These are phyloP conservation scores for Cairneyella variabilis DNA, from an alignment of 495 filamentous ascomycete genomes.

Conservation along the genomic window DNA sequence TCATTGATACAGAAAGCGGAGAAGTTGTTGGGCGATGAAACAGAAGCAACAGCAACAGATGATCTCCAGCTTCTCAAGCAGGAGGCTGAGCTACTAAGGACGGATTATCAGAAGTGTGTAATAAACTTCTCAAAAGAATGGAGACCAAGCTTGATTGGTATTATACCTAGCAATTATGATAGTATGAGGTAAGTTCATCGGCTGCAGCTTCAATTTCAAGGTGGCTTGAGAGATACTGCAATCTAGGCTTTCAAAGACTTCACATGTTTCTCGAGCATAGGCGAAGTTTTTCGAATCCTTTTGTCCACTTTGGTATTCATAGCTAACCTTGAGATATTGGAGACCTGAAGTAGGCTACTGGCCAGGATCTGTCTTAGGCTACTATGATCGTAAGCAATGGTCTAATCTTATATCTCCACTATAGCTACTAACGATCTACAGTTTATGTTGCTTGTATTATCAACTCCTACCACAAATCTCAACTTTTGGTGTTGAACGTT, in stretches of 20 bases:
- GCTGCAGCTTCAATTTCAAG: no score
- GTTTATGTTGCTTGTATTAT: not conserved
- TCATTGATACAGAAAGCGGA: no score
- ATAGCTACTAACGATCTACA: not conserved
- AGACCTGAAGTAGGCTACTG: no score
- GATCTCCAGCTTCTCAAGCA: not conserved
- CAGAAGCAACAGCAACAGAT: not conserved
- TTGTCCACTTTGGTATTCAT: no score
- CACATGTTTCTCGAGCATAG: no score
- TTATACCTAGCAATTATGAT: not conserved
- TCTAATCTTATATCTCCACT: not conserved
- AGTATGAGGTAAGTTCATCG: not conserved
- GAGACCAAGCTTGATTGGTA: not conserved
- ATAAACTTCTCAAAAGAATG: constrained; percentile 1
- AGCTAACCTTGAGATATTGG: no score
- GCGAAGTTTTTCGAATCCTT: no score
- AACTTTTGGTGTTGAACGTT: not conserved
- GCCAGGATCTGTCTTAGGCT: constrained; percentile 1
- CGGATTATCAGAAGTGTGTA: not conserved
- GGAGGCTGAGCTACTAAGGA: not conserved
- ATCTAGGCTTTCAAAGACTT: no score
- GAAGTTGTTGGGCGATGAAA: no score
- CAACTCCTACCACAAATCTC: constrained; percentile 2
- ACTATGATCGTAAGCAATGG: not conserved
- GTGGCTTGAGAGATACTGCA: no score